Base-by-base conservation (phyloP, 2,329 filamentous ascomycete genomes). In the Fusarium oxysporum region DNA sequence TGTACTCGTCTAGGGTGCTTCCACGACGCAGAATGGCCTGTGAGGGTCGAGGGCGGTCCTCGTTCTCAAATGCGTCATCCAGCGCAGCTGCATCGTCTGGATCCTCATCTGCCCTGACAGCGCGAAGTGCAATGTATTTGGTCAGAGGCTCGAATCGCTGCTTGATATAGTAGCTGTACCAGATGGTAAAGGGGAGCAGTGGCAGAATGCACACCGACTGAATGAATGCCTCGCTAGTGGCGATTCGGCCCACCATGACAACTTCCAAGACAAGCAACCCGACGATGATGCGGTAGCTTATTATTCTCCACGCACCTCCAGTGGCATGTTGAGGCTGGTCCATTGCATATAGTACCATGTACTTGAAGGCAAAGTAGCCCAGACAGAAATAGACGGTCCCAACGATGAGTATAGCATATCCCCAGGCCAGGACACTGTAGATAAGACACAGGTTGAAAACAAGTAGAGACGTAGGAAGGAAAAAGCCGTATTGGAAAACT, bases 321-420 rank as follows among this genome's bases (percentile, higher is more conserved):
- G 96, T 98, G 21, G 95, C 94, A 80, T 97, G 95, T 78, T 97
- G 94, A 21, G 94, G 93, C 80, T 98, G 96, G 77, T 98, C 95
- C 96, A 99, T 99, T 37, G 96, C 95, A 81, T 99, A 99, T 8
- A 99, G 87, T 8, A 99, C 86, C 84, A 99, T 97, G 83, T 99
- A 99, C 81, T 98, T 98, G 88, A 97, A 97, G 37, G 94, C 93
- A 79, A 96, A 96, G 80, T 94, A 93, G 25, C 95, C 95, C 19
- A 97, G 88, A 25, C 89, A 80, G 77, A 97, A 97, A 82, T 97
- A 99, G 17, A 94, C 85, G 54, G 96, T 84, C 7, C 96, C 96
- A 54, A 96, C 91, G 14, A 95, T 86, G 21, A 97, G 89, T 17
- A 98, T 92, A 59, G 93, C 86, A 84, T 92, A 97, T 0, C 95